Base-by-base conservation (phyloP, 495 filamentous ascomycete species). In the Neurospora sp. region DNA sequence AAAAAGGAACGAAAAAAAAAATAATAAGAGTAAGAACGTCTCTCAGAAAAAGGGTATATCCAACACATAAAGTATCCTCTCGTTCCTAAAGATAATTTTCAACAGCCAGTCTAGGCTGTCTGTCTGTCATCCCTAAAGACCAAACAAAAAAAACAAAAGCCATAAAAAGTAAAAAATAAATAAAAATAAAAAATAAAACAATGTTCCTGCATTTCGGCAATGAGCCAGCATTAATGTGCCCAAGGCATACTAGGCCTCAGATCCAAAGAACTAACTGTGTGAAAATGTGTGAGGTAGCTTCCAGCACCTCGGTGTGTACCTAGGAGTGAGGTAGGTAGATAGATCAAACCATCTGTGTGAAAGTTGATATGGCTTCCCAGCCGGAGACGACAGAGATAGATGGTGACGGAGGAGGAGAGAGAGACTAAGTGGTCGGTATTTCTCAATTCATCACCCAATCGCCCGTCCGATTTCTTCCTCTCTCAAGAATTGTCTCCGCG, bases 391-490 rank as follows among this genome's bases (percentile, higher is more conserved):
- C 27, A 3, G 27, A 31, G 27, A 31, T 31, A 27, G 37, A 73
- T 46, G 11, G 5, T 6, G 4, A 11, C 5, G 39, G 37, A n/a
- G 9, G 40, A 39, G 31, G 31, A 42, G n/a, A 22, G 44, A 5
- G 44, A 3, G 7, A 44, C 5, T 7, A 46, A 42, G 40, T 42
- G 14, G 14, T 37, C 35, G 35, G 35, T 5, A 42, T 6, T 4
- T 16, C 37, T 73, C 69, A 27, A 68, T 37, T 37, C 31, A 61
- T 82, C 76, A 86, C 4, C 83, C 83, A 48, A 86, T 82, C 4
- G 84, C 83, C 40, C 81, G 75, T 11, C 85, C 85, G 72, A 85
- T 85, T 20, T 80, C 78, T 11, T 81, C 77, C 20, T 79, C 76
- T 39, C 76, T 79, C 31, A 82, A 76, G n/a, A 78, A 75, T 20